Evolutionary conservation across 2,329 filamentous ascomycete species (phyloP).

Genomic region (Cordyceps farinosa): DNA sequence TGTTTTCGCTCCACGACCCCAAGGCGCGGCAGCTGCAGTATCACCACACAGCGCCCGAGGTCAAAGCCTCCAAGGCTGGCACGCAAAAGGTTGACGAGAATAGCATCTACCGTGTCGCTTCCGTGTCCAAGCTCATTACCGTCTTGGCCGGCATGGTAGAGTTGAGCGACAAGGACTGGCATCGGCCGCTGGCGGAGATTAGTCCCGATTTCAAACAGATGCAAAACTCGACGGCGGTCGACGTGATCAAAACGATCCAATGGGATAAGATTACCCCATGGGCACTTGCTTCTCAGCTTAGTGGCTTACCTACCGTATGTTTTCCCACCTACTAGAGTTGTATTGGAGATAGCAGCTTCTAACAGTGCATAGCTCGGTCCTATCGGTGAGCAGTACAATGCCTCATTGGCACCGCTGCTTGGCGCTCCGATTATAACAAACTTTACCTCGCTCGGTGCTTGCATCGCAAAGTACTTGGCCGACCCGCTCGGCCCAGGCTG

Average conservation of each 20-base stretch:
- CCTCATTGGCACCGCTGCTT: background rate
- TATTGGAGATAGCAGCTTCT: background rate
- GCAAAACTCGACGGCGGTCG: background rate
- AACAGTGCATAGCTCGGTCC: background rate
- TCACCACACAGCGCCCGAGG: constrained; percentile 2
- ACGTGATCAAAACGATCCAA: background rate
- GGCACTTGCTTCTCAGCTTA: constrained; percentile 12
- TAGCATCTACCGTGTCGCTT: constrained; percentile 14
- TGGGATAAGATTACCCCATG: constrained; percentile 14
- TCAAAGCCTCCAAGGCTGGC: background rate
- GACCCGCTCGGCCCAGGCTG: background rate
- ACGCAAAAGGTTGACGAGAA: background rate
- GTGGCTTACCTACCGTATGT: constrained; percentile 12
- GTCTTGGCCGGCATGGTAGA: background rate
- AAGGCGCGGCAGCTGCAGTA: constrained; percentile 1
- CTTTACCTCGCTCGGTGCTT: background rate
- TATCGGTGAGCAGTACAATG: background rate
- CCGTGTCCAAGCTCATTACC: constrained; percentile 10
- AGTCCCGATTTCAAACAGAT: background rate
- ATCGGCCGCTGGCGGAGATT: constrained; percentile 3
- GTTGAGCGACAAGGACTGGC: constrained; percentile 4
- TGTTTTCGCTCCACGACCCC: constrained; percentile 14
- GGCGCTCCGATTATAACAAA: background rate
- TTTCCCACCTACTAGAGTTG: background rate
- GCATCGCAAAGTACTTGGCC: background rate